Evolutionary conservation across 202 grass and related monocot species (phyloP), one percentile per base, ranked within the genome.

Genomic region (Panicum hallii): DNA sequence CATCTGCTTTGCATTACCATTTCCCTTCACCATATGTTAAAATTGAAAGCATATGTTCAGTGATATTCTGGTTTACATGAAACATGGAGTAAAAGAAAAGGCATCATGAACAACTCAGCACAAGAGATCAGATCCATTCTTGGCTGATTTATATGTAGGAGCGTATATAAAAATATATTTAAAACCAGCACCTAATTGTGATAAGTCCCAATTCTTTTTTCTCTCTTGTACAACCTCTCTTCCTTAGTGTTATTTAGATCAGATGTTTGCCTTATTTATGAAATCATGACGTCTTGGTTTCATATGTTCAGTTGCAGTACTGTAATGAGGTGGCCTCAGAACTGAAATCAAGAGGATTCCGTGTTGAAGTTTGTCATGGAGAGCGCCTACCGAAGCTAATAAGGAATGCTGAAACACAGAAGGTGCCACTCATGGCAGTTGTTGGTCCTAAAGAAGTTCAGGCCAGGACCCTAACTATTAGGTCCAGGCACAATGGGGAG

Each of bases 311-410:
- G 97, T 50, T 94, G 47, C 78, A 96, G 46, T 99, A 96, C 84
- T 99, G 97, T 28, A 85, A 78, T 11, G 88, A 92, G 65, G 91
- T 99, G 66, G 90, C 75, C 9, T 90, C 86, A 6, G 94, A 82
- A 62, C 85, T 96, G 55, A 90, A 94, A 84, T 96, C 90, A 26
- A 79, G 61, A 70, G 91, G 86, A 14, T 83, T 99, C 42, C 91
- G 91, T 55, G 97, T 87, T 15, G 91, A 99, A 80, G 71, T 99
- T 20, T 96, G 93, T 32, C 88, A 94, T 49, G 93, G 93, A 11
- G 90, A 99, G 64, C 90, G 93, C 70, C 85, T 99, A 40, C 97
- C 97, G 9, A 99, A 99, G 77, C 91, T 98, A 87, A 87, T 98
- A 78, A 90, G 97, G 50, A 94, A 86, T 42, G 91, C 97, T 7